Evolutionary conservation across 75 land plant genomes (phyloP), one percentile per base, ranked within the genome.

Genomic region (Sequoiadendron giganteum): DNA sequence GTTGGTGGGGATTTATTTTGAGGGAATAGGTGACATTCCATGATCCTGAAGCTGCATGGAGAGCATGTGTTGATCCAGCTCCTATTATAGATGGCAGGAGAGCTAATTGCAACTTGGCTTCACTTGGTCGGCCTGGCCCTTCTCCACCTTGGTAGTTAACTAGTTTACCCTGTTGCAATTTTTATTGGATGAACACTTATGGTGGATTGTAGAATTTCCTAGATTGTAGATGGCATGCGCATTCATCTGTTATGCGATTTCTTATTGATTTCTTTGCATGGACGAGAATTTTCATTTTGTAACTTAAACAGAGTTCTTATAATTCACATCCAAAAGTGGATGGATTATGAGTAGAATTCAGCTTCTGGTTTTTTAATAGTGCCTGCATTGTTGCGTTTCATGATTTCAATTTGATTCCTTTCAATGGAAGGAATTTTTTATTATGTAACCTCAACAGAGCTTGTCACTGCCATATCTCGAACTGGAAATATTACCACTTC

Each of bases 41-140:
- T 25, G 94, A 94, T 76, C 94, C 95, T 28, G 97, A 95, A 45
- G 89, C 97, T 76, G 97, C 95, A 34, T 90, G 93, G 86, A 91
- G 92, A 86, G 97, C 97, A 19, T 94, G 95, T 83, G 90, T 81
- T 38, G 92, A 94, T 90, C 93, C 97, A 43, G 85, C 89, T 79
- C 97, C 97, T 10, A 86, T 93, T 6, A 95, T 95, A 85, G 97
- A 95, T 89, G 97, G 97, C 13, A 87, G 97, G 87, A 92, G 93
- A 2, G 95, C 95, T 18, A 95, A 95, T 86, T 95, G 97, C 90
- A 95, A 95, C 84, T 91, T 95, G 88, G 97, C 97, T 84, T 92
- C 95, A 5, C 92, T 93, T 75, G 95, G 94, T 1, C 90, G 96
- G 15, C 91, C 94, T 45, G 90, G 90, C 36, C 93, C 93, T 16